A percentile compares a stretch with the other conserved stretches of the same genome.
Conservation (phyloP, 2,329 filamentous ascomycete genomes). For the Capronia americana region DNA sequence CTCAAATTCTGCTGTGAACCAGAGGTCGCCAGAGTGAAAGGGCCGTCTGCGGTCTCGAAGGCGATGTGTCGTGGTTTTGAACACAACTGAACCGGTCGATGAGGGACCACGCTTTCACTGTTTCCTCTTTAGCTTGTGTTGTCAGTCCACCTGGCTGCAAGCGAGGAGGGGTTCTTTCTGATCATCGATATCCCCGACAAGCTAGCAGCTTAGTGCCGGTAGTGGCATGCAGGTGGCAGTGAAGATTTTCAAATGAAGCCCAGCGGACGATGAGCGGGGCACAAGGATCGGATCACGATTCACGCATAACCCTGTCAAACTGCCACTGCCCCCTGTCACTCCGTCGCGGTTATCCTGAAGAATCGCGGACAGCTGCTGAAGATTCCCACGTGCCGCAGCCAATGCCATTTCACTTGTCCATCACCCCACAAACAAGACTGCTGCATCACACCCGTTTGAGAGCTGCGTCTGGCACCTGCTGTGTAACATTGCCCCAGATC, state of each 20-base stretch:
- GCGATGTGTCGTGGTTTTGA: neutral
- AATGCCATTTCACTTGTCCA: conserved; percentile 12
- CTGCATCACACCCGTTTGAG: conserved; percentile 18
- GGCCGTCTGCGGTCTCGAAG: conserved; percentile 1
- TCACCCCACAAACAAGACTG: conserved; percentile 11
- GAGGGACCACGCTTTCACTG: neutral
- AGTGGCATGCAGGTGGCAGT: conserved; percentile 2
- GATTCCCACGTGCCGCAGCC: conserved; percentile 10
- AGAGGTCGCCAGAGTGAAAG: neutral
- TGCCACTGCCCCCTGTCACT: neutral
- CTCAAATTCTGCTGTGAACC: neutral
- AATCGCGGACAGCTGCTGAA: conserved; percentile 6
- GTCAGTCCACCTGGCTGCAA: conserved; percentile 1
- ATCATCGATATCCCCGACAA: neutral
- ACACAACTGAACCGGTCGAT: neutral
- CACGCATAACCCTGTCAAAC: neutral
- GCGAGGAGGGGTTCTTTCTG: neutral
- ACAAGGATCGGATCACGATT: conserved; percentile 8
- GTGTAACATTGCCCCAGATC: conserved; percentile 20
- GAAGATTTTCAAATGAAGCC: neutral
- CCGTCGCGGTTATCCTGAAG: neutral
- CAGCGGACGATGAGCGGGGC: neutral
- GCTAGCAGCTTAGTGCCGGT: conserved; percentile 3
- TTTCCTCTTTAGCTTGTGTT: neutral
- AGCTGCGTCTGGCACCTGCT: conserved; percentile 14